Base-by-base conservation (phyloP, 176 grass and related monocot species). In the Zoysia japonica region DNA sequence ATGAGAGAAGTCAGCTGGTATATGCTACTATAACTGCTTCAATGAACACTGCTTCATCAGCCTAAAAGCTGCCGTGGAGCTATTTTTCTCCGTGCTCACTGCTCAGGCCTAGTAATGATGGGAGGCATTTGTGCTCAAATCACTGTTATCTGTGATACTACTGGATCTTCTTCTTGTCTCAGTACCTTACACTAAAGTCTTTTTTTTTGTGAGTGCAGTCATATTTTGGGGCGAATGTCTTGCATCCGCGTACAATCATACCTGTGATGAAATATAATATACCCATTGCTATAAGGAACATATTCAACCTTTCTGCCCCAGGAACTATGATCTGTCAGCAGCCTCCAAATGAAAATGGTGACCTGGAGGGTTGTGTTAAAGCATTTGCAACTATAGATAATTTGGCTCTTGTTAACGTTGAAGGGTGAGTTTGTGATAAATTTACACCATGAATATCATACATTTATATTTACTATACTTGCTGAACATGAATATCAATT, bases 201-300 rank as follows among this genome's bases (percentile, higher is more conserved):
- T 45, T 7, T 16, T 54, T 47, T 40, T 70, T 43, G 54, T 77
- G 59, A 61, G 64, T 72, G 76, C 90, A 96, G 90, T 96, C 93
- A 56, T 96, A 96, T 72, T 96, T 96, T 53, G 90, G 93, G 67
- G 93, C 93, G 56, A 96, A 96, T 82, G 93, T 96, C 45, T 74
- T 96, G 85, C 90, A 96, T 78, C 93, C 93, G 11, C 85, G 93
- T 14, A 96, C 93, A 38, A 96, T 96, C 55, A 96, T 96, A 86
- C 93, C 90, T 63, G 90, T 92, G 54, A 96, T 96, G 93, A 92
- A 78, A 74, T 74, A 90, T 65, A 84, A 86, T 43, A 96, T 96
- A 41, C 93, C 93, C 2, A 92, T 88, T 37, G 37, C 92, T 61
- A 96, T 96, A 54, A 91, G 93, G 51, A 96, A 96, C 68, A 92